A percentile compares a stretch with the other conserved stretches of the same genome.
These are phyloP conservation scores for Sclerotinia spermophila DNA, from an alignment of 2,329 filamentous ascomycete species.

Conservation along the genomic window DNA sequence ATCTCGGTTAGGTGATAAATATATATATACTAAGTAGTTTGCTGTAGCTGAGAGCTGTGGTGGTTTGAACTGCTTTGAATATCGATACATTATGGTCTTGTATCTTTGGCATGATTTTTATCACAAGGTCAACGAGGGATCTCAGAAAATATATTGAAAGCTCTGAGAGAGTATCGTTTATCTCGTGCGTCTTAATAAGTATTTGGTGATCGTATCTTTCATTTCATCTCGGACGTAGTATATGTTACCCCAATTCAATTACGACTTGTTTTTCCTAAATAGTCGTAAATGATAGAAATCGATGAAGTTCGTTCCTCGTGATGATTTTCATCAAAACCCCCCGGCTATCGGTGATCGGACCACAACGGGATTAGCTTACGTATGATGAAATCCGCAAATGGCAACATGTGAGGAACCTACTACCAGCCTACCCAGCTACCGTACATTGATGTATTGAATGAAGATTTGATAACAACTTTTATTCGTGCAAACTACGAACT, in stretches of 20 bases:
- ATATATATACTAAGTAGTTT: not conserved
- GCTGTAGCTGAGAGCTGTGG: not conserved
- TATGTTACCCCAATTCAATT: not conserved
- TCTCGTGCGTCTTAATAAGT: too few species aligned
- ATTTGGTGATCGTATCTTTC: not conserved
- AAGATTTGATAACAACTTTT: not conserved
- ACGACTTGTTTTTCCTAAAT: not conserved
- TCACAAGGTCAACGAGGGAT: not conserved
- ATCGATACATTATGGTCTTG: not conserved
- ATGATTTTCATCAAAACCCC: not conserved
- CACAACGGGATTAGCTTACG: constrained; percentile 2
- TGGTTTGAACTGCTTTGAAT: not conserved
- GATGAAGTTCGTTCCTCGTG: not conserved
- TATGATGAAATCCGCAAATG: constrained; percentile 15
- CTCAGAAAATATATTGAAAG: not conserved
- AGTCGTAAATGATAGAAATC: not conserved
- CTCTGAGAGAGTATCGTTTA: not conserved
- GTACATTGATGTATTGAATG: not conserved
- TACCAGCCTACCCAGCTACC: not conserved
- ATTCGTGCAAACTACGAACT: not conserved
- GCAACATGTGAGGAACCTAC: not conserved
- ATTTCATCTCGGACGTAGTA: not conserved
- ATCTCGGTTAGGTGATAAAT: not conserved
- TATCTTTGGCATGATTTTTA: not conserved
- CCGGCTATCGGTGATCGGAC: constrained; percentile 8